A percentile compares a stretch with the other conserved stretches of the same genome.
Evolutionary conservation across 108 stramenopile species (phyloP).

Genomic region (Cyclotella atomus): DNA sequence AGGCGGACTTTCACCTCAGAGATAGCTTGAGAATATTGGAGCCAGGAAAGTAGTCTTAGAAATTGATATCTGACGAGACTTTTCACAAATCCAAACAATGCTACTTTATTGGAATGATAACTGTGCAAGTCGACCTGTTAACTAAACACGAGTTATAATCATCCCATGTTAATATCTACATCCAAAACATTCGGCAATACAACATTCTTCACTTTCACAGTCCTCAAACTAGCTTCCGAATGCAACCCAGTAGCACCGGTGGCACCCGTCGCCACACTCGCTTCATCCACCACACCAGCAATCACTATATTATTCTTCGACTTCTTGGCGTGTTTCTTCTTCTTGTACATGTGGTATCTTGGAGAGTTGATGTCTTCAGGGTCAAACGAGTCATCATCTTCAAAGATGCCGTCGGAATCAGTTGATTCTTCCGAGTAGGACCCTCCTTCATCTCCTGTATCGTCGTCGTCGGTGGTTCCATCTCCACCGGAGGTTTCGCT

Average conservation of each 20-base stretch:
- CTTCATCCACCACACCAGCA: conserved; percentile 22
- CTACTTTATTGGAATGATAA: too few species aligned
- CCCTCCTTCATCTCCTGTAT: conserved; percentile 8
- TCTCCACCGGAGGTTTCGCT: conserved; percentile 13
- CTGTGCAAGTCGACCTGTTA: too few species aligned
- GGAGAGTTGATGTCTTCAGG: background rate
- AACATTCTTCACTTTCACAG: conserved; percentile 15
- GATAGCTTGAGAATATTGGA: background rate
- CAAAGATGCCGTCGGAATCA: background rate
- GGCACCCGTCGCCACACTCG: conserved; percentile 19
- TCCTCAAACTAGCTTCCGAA: conserved; percentile 15
- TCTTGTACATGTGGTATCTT: conserved; percentile 1
- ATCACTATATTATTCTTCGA: conserved; percentile 31
- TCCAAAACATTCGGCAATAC: conserved; percentile 4
- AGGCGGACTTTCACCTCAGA: conserved; percentile 8
- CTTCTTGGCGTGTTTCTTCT: conserved; percentile 6
- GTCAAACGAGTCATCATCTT: conserved; percentile 10
- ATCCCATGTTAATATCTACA: conserved; percentile 15
- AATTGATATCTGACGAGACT: background rate
- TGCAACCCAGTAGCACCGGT: conserved; percentile 30
- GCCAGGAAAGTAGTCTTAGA: background rate
- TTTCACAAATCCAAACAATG: too few species aligned
- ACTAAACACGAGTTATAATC: background rate
- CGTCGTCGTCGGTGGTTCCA: conserved; percentile 7
- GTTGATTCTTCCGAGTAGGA: conserved; percentile 18